Evolutionary conservation across 768 basidiomycete genomes (phyloP).

Genomic region (Lactarius pseudohatsudake): DNA sequence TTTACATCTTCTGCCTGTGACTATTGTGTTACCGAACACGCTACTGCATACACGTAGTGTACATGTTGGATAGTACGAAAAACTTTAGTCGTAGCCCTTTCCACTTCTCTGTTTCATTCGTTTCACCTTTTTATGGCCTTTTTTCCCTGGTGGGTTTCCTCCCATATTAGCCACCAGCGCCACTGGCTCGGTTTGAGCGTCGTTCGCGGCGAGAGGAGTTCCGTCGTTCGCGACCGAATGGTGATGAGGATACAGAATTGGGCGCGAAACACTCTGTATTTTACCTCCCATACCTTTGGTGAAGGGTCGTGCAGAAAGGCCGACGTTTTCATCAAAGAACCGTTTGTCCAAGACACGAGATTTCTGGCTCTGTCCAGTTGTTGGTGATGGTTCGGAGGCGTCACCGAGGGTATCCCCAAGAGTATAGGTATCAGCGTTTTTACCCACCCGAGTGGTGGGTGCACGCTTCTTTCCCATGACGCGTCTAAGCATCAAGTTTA

Average conservation of each 20-base stretch:
- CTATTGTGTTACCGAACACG: not conserved
- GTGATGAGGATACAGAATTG: conserved; percentile 79
- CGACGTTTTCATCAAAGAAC: conserved; percentile 68
- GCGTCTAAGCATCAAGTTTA: conserved; percentile 56
- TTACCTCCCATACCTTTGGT: conserved; percentile 58
- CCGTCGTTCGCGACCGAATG: conserved; percentile 79
- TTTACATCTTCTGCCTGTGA: not conserved
- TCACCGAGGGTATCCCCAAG: conserved; percentile 17
- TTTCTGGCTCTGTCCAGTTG: conserved; percentile 43
- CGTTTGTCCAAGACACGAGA: conserved; percentile 72
- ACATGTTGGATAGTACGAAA: not conserved
- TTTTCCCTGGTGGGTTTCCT: conserved; percentile 55
- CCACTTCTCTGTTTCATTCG: conserved; percentile 89
- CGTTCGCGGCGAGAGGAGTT: conserved; percentile 48
- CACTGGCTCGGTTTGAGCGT: conserved; percentile 40
- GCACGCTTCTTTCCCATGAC: conserved; percentile 83
- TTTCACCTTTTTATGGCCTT: conserved; percentile 81
- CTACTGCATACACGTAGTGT: not conserved
- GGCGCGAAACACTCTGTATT: conserved; percentile 62
- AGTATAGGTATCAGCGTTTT: conserved; percentile 73
- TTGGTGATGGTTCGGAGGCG: conserved; percentile 17
- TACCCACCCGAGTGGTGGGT: conserved; percentile 80
- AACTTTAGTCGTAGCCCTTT: conserved; percentile 75
- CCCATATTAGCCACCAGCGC: conserved; percentile 42
- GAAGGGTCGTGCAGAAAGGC: conserved; percentile 59